Evolutionary conservation across 1,284 basidiomycete species (phyloP), one percentile per base, ranked within the genome.

Genomic region (Sporisorium reilianum): DNA sequence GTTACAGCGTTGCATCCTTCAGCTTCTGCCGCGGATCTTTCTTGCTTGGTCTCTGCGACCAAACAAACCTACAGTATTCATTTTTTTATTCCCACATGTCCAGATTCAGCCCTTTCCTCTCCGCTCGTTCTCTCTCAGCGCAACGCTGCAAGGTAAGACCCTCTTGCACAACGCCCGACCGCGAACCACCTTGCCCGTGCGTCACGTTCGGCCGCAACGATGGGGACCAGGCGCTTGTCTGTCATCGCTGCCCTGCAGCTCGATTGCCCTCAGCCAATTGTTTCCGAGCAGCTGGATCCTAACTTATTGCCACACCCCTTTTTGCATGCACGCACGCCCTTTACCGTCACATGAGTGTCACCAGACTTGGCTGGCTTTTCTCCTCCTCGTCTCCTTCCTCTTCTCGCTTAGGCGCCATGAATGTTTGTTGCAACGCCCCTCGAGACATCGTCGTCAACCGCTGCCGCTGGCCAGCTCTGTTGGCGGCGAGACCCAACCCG

Each of bases 181-280:
- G 4, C 18, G 38, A 18, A n/a, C 38, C 3, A 18, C 12, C 4
- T 41, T 41, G n/a, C 9, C 38, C 9, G 38, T 20, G 38, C 38
- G 38, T 41, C 38, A 41, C 32, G 6, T 11, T 34, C 32, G 32
- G 32, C 12, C n/a, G n/a, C n/a, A n/a, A n/a, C n/a, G n/a, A n/a
- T n/a, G n/a, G n/a, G n/a, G n/a, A n/a, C n/a, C n/a, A n/a, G n/a
- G n/a, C n/a, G n/a, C n/a, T n/a, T n/a, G n/a, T n/a, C 36, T 38
- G 36, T 38, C 18, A 5, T 38, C 16, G 36, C 36, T 1, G 4
- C 38, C 14, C 38, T 41, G 38, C 38, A 20, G 38, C 38, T 41
- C 38, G 38, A 41, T 41, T n/a, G 38, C 38, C 38, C 38, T 20
- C 38, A 41, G 38, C n/a, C n/a, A n/a, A n/a, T n/a, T 41, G n/a